phyloP scores from a whole-genome alignment of 345 rosid genomes.

The Camelina sativa region DNA sequence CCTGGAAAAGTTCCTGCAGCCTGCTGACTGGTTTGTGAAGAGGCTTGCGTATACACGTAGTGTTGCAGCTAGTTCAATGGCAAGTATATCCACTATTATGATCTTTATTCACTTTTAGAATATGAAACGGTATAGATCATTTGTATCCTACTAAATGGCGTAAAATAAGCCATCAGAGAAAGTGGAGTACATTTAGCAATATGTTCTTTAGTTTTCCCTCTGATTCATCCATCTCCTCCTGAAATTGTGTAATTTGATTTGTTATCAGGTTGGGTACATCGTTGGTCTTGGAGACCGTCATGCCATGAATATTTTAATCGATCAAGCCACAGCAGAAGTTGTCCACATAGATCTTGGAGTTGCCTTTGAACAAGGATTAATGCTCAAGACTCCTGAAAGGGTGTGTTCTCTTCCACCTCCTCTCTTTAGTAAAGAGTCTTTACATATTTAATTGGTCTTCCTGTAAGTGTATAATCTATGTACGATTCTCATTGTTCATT shows the following conservation, averaged over 20 bases:
- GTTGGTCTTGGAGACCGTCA: constrained; percentile 99
- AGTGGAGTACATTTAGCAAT: constrained; percentile 3
- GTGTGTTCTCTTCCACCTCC: constrained; percentile 47
- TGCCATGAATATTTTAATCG: constrained; percentile 89
- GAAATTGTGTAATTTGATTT: constrained; percentile 22
- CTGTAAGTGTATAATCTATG: neutral
- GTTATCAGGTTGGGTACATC: constrained; percentile 87
- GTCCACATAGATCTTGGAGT: constrained; percentile 99
- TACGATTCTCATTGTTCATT: constrained; percentile 29
- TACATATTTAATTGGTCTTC: constrained; percentile 1
- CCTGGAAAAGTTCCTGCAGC: constrained; percentile 84
- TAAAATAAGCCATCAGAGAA: constrained; percentile 21
- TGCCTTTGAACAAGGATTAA: constrained; percentile 97
- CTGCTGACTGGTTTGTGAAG: constrained; percentile 99
- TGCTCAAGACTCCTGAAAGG: constrained; percentile 98
- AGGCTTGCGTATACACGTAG: constrained; percentile 96
- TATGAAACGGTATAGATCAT: constrained; percentile 1
- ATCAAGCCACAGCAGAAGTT: constrained; percentile 98
- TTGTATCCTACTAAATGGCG: neutral
- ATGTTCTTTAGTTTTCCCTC: constrained; percentile 1
- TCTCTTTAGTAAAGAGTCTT: constrained; percentile 3
- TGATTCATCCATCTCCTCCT: constrained; percentile 1
- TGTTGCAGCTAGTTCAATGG: constrained; percentile 98
- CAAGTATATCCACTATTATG: constrained; percentile 39
- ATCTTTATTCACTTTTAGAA: constrained; percentile 16